Base-by-base conservation (phyloP, 768 basidiomycete genomes). In the Gelatoporia subvermispora region DNA sequence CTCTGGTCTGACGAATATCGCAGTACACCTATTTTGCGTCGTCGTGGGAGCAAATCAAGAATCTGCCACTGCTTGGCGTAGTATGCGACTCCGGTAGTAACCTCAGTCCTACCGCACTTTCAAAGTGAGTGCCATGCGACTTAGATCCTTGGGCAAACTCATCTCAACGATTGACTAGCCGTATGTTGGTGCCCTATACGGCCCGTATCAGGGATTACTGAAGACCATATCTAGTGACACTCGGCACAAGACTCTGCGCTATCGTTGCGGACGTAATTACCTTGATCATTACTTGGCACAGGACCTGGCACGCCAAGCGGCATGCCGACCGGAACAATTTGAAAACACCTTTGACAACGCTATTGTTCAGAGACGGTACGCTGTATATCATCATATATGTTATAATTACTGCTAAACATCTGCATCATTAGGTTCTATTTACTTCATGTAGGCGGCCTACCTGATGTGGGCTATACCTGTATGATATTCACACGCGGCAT, bases 311-410 rank as follows among this genome's bases (percentile, higher is more conserved):
- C 4, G 36, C 49, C 38, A 49, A 35, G 22, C 20, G 24, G 15
- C 21, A 45, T 13, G 52, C 52, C 2, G 39, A n/a, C 4, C 13
- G 17, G 8, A 39, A 31, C 3, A 41, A 53, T 20, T 34, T 53
- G 35, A 53, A 41, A 35, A 38, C 52, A n/a, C 41, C 52, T 15
- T 15, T 45, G 16, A 15, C 42, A 2, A 40, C 23, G 8, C 22
- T 49, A 8, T 37, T 53, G 0, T 31, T 53, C 17, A 44, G 52
- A 37, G 52, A 53, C 15, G 52, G 52, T 53, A 17, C 22, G 52
- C 36, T 2, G 7, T 13, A 31, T 31, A 5, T 31, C 13, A 7
- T 31, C 13, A 31, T 31, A 5, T 31, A n/a, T 31, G 28, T 13
- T 31, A 7, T n/a, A 16, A 21, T n/a, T 25, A 15, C 35, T 37